Evolutionary conservation across 352 stramenopile genomes (phyloP), one percentile per base, ranked within the genome.

Genomic region (Phytophthora ohioensis): DNA sequence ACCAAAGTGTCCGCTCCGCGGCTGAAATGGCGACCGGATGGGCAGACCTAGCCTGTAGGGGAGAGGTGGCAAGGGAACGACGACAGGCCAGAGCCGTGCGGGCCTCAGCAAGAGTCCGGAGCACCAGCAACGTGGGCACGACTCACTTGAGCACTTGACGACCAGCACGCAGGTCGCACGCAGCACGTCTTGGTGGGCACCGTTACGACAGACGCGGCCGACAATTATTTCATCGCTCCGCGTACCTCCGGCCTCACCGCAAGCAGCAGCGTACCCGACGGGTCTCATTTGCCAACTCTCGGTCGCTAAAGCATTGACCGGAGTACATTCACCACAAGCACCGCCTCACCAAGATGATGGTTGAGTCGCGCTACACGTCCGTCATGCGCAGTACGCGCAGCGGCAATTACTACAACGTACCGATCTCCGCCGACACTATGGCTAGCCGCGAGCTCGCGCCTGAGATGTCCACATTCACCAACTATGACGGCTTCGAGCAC

Each of bases 381-480:
- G 77, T 89, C 42, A 73, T 89, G 77, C 81, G 81, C 71, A 82
- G 79, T 55, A 84, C 79, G 55, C 75, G 73, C 62, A 89, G 81
- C 64, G 79, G 76, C 61, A 89, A 89, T 48, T 89, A 85, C 59
- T 89, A 89, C 70, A 81, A 87, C 61, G 67, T 89, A 30, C 81
- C 81, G 11, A 66, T 85, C 47, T 65, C 74, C 12, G 55, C 76
- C 17, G 64, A 77, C 30, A 41, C 64, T n/a, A 11, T 69, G 54
- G 47, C 21, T 31, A 57, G 41, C 36, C 57, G 34, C 41, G 67
- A 73, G 46, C 59, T 72, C 13, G 21, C 35, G 31, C 43, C 60
- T 43, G 53, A 76, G 31, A 70, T 62, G 38, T 57, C 58, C 41
- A 71, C 64, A 31, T 67, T 80, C 56, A 30, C 42, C 45, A 57